Evolutionary conservation across 1,284 basidiomycete genomes (phyloP).

Genomic region (Fomitopsis pinicola): DNA sequence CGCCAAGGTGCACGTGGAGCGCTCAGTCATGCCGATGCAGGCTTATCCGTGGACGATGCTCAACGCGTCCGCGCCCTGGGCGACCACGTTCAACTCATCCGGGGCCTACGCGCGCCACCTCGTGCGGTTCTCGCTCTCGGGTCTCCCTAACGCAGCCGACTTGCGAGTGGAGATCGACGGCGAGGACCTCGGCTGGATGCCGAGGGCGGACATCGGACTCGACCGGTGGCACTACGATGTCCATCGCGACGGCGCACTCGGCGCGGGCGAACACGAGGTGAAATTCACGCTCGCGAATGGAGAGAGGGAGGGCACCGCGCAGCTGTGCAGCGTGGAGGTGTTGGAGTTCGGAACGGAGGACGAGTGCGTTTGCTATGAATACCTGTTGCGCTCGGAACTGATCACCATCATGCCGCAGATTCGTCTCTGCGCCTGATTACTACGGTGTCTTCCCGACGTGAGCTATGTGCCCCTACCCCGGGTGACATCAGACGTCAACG

Average conservation of each 20-base stretch:
- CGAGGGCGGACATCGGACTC: constrained; percentile 49
- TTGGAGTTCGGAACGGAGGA: constrained; percentile 68
- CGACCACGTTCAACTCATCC: constrained; percentile 57
- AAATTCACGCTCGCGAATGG: constrained; percentile 52
- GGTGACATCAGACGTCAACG: background rate
- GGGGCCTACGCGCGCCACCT: constrained; percentile 62
- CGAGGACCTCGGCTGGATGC: constrained; percentile 52
- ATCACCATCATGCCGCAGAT: constrained; percentile 38
- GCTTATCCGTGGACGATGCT: constrained; percentile 73
- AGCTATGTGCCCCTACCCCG: constrained; percentile 14
- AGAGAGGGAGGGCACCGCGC: constrained; percentile 53
- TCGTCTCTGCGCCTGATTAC: constrained; percentile 52
- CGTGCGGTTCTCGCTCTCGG: constrained; percentile 73
- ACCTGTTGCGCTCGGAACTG: background rate
- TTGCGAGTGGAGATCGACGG: constrained; percentile 62
- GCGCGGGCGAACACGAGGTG: constrained; percentile 49
- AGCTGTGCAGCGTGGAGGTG: constrained; percentile 74
- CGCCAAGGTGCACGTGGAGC: constrained; percentile 46
- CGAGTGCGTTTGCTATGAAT: constrained; percentile 42
- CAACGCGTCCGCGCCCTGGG: constrained; percentile 57
- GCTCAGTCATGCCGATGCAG: constrained; percentile 73
- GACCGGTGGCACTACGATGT: constrained; percentile 77
- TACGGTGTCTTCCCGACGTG: constrained; percentile 77
- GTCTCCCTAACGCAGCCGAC: constrained; percentile 56
- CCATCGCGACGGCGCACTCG: constrained; percentile 34